Conservation (phyloP, 208 protist genomes). For the Crithidia thermophila region DNA sequence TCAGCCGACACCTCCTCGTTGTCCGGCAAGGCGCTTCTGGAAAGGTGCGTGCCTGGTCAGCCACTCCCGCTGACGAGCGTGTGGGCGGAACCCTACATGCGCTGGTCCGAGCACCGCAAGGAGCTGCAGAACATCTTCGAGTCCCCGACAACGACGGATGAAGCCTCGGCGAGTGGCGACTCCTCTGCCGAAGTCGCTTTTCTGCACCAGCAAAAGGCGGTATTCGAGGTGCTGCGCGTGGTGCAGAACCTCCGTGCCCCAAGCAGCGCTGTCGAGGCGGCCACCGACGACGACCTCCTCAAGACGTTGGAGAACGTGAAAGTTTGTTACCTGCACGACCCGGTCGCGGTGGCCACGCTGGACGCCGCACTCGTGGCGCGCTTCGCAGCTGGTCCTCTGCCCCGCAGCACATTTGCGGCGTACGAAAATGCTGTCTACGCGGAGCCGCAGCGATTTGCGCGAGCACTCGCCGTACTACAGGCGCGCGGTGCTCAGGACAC, state of each 20-base stretch:
- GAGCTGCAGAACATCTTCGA: constrained; percentile 7
- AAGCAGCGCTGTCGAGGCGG: constrained; percentile 2
- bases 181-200: not conserved
- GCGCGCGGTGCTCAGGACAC: not conserved
- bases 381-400: not conserved
- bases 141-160: not conserved
- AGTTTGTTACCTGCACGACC: constrained; percentile 21
- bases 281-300: constrained; percentile 14
- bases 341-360: constrained; percentile 22
- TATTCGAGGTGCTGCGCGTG: constrained; percentile 7
- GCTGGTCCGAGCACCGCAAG: constrained; percentile 19
- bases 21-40: constrained; percentile 10
- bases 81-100: constrained; percentile 12
- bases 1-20: not conserved
- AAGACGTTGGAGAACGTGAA: constrained; percentile 24
- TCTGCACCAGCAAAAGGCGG: not conserved
- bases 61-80: constrained; percentile 16
- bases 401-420: not conserved
- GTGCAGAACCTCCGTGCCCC: constrained; percentile 13
- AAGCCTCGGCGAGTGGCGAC: too few relatives aligned
- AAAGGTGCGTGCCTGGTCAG: constrained; percentile 13
- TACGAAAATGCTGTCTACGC: constrained; percentile 29
- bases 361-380: constrained; percentile 11
- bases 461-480: constrained; percentile 11
- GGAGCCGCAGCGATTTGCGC: constrained; percentile 17